phyloP scores from a whole-genome alignment of 1,284 basidiomycete genomes.

The Lignosus rhinocerotis region DNA sequence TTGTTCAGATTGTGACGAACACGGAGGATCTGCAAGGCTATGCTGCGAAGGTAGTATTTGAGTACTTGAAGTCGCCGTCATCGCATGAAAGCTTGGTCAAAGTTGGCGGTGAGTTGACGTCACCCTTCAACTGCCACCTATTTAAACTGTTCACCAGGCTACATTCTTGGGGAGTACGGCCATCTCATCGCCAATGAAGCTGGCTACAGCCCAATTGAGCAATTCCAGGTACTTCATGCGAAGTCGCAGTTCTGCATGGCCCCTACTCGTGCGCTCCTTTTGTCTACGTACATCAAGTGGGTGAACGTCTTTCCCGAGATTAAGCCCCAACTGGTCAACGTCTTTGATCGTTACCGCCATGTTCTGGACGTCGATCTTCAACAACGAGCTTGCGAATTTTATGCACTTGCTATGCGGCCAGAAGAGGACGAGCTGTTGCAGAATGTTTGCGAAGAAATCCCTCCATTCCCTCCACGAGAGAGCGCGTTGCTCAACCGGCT shows the following conservation, averaged over 20 bases:
- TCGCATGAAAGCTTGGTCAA: conserved; percentile 97
- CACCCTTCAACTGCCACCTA: too few relatives aligned
- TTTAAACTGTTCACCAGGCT: conserved; percentile 51
- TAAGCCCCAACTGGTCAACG: conserved; percentile 88
- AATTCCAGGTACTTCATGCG: conserved; percentile 92
- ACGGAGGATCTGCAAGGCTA: conserved; percentile 97
- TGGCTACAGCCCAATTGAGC: conserved; percentile 92
- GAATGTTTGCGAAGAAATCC: conserved; percentile 98
- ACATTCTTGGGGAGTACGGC: conserved; percentile 96
- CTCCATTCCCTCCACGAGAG: conserved; percentile 94
- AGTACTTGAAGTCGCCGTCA: conserved; percentile 85
- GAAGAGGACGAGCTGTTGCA: conserved; percentile 93
- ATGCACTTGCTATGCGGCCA: conserved; percentile 76
- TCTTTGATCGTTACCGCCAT: conserved; percentile 97
- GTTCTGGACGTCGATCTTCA: conserved; percentile 98
- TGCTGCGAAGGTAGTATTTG: conserved; percentile 92
- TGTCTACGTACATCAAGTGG: conserved; percentile 99
- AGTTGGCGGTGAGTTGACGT: conserved; percentile 73
- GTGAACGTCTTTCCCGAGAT: conserved; percentile 99
- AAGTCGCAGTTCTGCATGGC: conserved; percentile 96
- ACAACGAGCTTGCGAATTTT: conserved; percentile 97
- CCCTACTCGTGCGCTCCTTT: conserved; percentile 86
- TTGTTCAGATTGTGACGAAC: conserved; percentile 98
- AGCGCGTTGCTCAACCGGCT: conserved; percentile 86
- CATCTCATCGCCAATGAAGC: conserved; percentile 95